phyloP scores from a whole-genome alignment of 2,329 filamentous ascomycete species.

The Echinosphaeria canescens region DNA sequence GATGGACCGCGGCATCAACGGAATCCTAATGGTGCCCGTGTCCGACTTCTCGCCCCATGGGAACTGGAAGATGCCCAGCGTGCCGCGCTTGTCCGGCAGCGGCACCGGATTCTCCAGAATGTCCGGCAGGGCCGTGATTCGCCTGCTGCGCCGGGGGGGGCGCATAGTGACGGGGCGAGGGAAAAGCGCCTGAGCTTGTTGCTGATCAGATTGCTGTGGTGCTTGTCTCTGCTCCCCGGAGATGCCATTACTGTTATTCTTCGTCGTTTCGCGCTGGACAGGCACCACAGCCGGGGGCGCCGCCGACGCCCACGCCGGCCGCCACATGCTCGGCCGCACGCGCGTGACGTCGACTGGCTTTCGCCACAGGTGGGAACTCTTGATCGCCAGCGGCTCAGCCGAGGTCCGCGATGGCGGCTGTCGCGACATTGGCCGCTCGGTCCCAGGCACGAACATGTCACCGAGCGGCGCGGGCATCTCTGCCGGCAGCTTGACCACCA shows the following conservation, averaged over 20 bases:
- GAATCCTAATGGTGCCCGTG: conserved; percentile 22
- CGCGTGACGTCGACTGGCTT: conserved; percentile 9
- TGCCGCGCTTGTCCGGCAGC: conserved; percentile 31
- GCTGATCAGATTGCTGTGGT: no score
- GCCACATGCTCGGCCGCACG: no score
- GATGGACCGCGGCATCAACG: no score
- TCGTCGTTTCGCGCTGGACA: no score
- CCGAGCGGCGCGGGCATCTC: no score
- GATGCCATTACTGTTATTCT: no score
- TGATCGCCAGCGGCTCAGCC: conserved; percentile 12
- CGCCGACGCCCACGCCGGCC: conserved; percentile 7
- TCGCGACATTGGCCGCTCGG: no score
- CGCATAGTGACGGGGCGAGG: conserved; percentile 24
- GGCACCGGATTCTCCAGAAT: conserved; percentile 40
- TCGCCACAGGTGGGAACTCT: conserved; percentile 17
- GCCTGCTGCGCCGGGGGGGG: conserved; percentile 30
- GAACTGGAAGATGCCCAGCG: conserved; percentile 42
- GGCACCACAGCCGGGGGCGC: conserved; percentile 6
- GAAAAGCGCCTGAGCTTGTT: no score
- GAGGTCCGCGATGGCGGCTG: no score
- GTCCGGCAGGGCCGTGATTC: conserved; percentile 37
- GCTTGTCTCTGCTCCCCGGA: no score
- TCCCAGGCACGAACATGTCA: no score
- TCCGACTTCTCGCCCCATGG: conserved; percentile 44
- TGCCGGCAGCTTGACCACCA: no score